Percentiles rank a stretch among this genome's conserved stretches.
Conservation (phyloP, 2,329 filamentous ascomycete species). For the Aspergillus sp. region DNA sequence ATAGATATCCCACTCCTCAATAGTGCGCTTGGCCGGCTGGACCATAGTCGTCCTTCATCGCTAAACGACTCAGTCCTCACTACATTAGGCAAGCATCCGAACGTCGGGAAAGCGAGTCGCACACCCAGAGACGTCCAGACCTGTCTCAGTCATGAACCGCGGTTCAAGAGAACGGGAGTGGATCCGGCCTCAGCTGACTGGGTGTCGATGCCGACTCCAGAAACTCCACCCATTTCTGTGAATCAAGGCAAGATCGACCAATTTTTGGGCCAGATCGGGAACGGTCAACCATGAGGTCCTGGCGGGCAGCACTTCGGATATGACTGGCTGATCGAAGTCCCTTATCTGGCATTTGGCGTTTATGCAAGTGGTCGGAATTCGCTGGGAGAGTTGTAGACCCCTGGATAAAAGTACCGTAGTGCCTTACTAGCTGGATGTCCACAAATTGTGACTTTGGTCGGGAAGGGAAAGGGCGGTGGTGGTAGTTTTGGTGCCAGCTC, state of each 20-base stretch:
- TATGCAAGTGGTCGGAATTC: not conserved
- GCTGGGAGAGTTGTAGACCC: not conserved
- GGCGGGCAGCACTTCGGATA: not conserved
- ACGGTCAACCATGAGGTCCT: not conserved
- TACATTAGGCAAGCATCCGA: not conserved
- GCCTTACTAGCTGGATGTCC: not conserved
- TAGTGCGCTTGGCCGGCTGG: not conserved
- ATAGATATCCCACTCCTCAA: not conserved
- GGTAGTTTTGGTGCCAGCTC: too few relatives aligned
- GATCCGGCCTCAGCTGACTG: not conserved
- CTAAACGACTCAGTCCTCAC: not conserved
- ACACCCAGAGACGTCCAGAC: not conserved
- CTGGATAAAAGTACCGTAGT: not conserved
- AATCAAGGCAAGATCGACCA: not conserved
- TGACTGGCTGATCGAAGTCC: not conserved
- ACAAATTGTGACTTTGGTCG: too few relatives aligned
- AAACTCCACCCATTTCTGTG: not conserved
- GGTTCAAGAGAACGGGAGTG: not conserved
- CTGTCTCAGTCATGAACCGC: not conserved
- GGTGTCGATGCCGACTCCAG: not conserved
- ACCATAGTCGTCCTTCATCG: not conserved
- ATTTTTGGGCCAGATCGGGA: not conserved
- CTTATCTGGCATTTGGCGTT: not conserved
- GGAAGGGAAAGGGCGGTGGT: too few relatives aligned
- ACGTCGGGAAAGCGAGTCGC: not conserved